Conservation (phyloP, 140 eudicot species). For the Artemisia princeps region DNA sequence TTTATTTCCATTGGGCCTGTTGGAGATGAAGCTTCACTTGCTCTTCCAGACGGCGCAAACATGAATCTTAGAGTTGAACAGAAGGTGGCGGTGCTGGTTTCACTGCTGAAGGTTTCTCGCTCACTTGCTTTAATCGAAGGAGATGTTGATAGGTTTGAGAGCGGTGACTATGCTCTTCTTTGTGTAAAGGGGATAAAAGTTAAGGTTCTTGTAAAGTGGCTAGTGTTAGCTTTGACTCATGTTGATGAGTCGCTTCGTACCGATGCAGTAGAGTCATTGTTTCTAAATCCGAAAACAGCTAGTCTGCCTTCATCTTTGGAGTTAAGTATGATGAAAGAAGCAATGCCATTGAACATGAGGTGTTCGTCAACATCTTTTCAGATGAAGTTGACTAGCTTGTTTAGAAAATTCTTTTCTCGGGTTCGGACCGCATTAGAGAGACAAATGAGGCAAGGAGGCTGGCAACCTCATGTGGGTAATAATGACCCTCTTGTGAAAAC, state of each 20-base stretch:
- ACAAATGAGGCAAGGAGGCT: slow-evolving; percentile 65
- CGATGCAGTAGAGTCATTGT: slow-evolving; percentile 87
- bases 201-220: slow-evolving; percentile 64
- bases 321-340: slow-evolving; percentile 75
- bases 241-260: slow-evolving; percentile 86
- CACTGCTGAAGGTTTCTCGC: slow-evolving; percentile 83
- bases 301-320: slow-evolving; percentile 88
- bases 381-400: slow-evolving; percentile 90
- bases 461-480: slow-evolving; percentile 52
- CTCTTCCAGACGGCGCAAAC: slow-evolving; percentile 32
- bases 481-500: slow-evolving; percentile 23
- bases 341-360: slow-evolving; percentile 89
- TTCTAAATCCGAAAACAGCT: slow-evolving; percentile 86
- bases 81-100: slow-evolving; percentile 76
- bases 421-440: slow-evolving; percentile 88
- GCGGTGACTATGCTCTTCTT: slow-evolving; percentile 40
- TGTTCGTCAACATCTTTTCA: slow-evolving; percentile 87
- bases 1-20: slow-evolving; percentile 41
- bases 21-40: slow-evolving; percentile 35
- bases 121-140: slow-evolving; percentile 88
- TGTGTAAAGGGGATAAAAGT: slow-evolving; percentile 61
- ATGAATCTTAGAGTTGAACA: slow-evolving; percentile 54
- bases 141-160: slow-evolving; percentile 65
- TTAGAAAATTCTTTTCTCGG: slow-evolving; percentile 85
- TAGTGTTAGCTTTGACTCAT: slow-evolving; percentile 72